Base-by-base conservation (phyloP, 345 rosid species). In the Eucalyptus curtisii region DNA sequence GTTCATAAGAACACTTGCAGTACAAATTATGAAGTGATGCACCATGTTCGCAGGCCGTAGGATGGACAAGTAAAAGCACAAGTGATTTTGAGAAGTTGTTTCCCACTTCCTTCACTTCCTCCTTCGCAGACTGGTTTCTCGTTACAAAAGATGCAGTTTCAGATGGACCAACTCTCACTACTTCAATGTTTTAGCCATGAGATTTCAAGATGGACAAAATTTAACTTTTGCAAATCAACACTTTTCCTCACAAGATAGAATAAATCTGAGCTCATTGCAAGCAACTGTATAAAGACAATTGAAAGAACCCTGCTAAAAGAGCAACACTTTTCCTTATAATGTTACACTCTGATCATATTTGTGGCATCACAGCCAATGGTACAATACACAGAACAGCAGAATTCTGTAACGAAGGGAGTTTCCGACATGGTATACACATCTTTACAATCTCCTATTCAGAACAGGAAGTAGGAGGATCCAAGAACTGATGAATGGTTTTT, bases 401-500 rank as follows among this genome's bases (percentile, higher is more conserved):
- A 76, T 76, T 40, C 84, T 7, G 30, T 76, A 10, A 40, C 14
- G 10, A 76, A 76, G 84, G 8, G 44, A 76, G 84, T 76, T 40
- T 76, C 47, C 84, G 0, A 76, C 27, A 37, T 37, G 82, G 47
- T 37, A 76, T 52, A 27, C 86, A 47, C 52, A 45, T 49, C 86
- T 47, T 27, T 85, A 45, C 55, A 85, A 0, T 85, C 82, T 20
- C 82, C 30, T 37, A 76, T 40, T 93, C 90, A 96, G 87, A 90
- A 88, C 57, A 90, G 90, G 86, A 91, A 92, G 91, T 91, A 93
- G 9, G 96, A 92, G 40, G 98, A 92, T 89, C 95, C 89, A 76
- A 92, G 92, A 59, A 93, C 92, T 44, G 98, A 95, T 86, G 87
- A 80, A 82, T 95, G 94, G 86, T 92, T 92, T 92, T 90, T 95